Base-by-base conservation (phyloP, 805 yeast genomes). In the Saccharomyces paradoxus region DNA sequence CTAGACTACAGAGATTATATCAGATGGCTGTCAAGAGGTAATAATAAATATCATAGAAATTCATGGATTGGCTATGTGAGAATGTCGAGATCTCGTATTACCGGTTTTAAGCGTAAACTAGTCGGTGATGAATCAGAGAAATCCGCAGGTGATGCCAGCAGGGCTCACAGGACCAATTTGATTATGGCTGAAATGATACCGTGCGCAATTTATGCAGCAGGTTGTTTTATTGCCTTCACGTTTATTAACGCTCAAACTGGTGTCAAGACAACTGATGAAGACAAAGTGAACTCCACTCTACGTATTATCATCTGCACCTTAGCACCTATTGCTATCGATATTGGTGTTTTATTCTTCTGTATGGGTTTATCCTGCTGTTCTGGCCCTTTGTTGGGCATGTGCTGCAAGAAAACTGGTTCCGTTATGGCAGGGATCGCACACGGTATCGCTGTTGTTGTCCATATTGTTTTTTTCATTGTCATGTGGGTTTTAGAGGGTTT, bases 401-500 rank as follows among this genome's bases (percentile, higher is more conserved):
- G 98, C 75, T 92, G 97, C 77, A 91, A 89, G 82, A 86, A 88
- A 79, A 91, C 97, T 48, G 96, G 96, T 74, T 86, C 97, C n/a
- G 95, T 88, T 37, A 82, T 75, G 72, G 99, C 99, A 48, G 97
- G 88, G 64, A 74, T 92, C 71, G 96, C 98, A n/a, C 99, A 94
- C 69, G 97, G 96, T 74, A 77, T 88, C 63, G 89, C 97, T 14
- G 97, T 94, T 53, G 71, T 94, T 63, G 77, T 89, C 60, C 95
- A 91, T 77, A 75, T 94, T 63, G 77, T 86, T 47, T 87, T 88
- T 78, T 91, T 89, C 75, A 86, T 92, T 72, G 88, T 90, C 57
- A 86, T 92, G 90, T 94, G 99, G 99, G 94, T 89, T 58, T 73
- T 90, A 69, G 96, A 91, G 77, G 92, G 96, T 60, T 94, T 94